Conservation (phyloP, 331 rosid genomes). For the Saraca asoca region DNA sequence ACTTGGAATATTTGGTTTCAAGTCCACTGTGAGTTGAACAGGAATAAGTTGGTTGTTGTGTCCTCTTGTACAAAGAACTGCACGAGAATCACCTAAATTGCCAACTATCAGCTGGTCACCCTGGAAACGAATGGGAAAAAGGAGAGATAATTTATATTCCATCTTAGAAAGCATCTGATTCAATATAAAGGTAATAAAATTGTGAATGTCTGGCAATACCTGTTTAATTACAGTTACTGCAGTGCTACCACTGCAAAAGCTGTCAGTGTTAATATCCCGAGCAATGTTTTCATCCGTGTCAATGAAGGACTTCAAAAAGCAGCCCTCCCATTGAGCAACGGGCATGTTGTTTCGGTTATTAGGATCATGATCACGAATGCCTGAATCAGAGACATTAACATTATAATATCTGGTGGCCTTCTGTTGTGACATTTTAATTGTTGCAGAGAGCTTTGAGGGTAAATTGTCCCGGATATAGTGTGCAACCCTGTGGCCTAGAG, state of each 20-base stretch:
- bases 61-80: slow-evolving; percentile 78
- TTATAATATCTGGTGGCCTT: slow-evolving; percentile 34
- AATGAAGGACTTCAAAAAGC: slow-evolving; percentile 57
- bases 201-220: slow-evolving; percentile 47
- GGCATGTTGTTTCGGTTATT: slow-evolving; percentile 26
- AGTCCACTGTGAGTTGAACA: slow-evolving; percentile 81
- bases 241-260: slow-evolving; percentile 87
- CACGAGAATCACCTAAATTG: slow-evolving; percentile 93
- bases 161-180: neutral
- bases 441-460: slow-evolving; percentile 67
- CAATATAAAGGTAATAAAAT: neutral
- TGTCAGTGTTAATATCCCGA: slow-evolving; percentile 56
- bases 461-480: slow-evolving; percentile 62
- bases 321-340: slow-evolving; percentile 73
- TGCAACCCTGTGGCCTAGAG: slow-evolving; percentile 75
- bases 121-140: slow-evolving; percentile 43
- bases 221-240: slow-evolving; percentile 82
- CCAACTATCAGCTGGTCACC: slow-evolving; percentile 69
- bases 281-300: slow-evolving; percentile 69
- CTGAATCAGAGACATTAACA: slow-evolving; percentile 29
- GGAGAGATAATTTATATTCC: neutral
- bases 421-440: slow-evolving; percentile 53
- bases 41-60: slow-evolving; percentile 57
- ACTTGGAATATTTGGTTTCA: slow-evolving; percentile 84
- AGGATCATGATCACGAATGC: slow-evolving; percentile 2